phyloP scores from a whole-genome alignment of 352 stramenopile species.

The Thalassiosira livingstoniorum region DNA sequence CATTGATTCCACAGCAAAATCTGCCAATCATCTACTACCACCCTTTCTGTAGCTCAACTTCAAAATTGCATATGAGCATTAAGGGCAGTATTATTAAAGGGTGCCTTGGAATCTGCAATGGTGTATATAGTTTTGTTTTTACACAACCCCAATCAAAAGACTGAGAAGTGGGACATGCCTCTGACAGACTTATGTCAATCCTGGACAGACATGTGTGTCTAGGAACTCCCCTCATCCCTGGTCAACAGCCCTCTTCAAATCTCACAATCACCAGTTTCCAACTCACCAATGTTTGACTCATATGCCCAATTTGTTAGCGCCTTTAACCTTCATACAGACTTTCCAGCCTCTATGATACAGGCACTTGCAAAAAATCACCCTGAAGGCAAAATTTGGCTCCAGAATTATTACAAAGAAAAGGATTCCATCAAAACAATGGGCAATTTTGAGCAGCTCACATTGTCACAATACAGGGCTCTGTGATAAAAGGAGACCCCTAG shows the following conservation, averaged over 20 bases:
- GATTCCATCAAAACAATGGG: neutral
- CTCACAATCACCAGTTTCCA: neutral
- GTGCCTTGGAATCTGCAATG: neutral
- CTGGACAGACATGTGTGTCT: neutral
- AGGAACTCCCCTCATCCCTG: slow-evolving; percentile 28
- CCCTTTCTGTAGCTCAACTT: neutral
- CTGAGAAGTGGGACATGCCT: slow-evolving; percentile 8
- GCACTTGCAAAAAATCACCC: slow-evolving; percentile 16
- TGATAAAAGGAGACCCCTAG: neutral
- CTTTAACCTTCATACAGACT: neutral
- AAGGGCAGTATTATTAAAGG: slow-evolving; percentile 23
- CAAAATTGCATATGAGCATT: slow-evolving; percentile 21
- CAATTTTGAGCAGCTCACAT: slow-evolving; percentile 37
- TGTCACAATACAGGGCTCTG: slow-evolving; percentile 15
- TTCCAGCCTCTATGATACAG: slow-evolving; percentile 6
- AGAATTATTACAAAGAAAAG: slow-evolving; percentile 29
- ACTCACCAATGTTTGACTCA: neutral
- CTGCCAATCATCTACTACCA: neutral
- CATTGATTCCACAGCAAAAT: neutral
- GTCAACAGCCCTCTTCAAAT: slow-evolving; percentile 10
- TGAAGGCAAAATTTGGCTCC: slow-evolving; percentile 15
- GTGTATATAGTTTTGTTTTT: slow-evolving; percentile 5
- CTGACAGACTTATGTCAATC: slow-evolving; percentile 12
- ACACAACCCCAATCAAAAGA: neutral
- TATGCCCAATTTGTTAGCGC: slow-evolving; percentile 9